These are phyloP conservation scores for Apiospora arundinis DNA, from an alignment of 2,329 filamentous ascomycete genomes.

Conservation along the genomic window DNA sequence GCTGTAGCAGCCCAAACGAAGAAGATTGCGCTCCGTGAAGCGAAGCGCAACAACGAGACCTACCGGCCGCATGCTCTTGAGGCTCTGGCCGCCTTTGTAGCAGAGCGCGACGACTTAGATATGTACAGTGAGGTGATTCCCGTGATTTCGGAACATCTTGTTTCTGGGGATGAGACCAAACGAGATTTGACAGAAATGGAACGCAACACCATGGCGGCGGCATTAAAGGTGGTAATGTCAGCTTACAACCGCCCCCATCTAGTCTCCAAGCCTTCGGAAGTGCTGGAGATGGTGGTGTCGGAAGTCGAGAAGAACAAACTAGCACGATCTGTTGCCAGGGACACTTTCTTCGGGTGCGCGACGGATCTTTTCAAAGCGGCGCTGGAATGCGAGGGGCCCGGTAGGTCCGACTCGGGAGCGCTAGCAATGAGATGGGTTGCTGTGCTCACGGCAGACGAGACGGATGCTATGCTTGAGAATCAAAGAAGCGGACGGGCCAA, in stretches of 20 bases:
- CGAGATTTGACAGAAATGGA: conserved; percentile 49
- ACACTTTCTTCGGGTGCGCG: conserved; percentile 59
- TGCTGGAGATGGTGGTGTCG: conserved; percentile 48
- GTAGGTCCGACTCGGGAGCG: conserved; percentile 24
- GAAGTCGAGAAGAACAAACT: conserved; percentile 41
- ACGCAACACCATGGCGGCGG: conserved; percentile 54
- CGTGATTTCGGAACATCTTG: conserved; percentile 69
- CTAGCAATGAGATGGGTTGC: conserved; percentile 48
- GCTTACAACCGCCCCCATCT: conserved; percentile 54
- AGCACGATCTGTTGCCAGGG: conserved; percentile 52
- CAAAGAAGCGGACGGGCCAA: conserved; percentile 57
- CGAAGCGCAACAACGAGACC: conserved; percentile 85
- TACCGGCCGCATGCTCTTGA: conserved; percentile 80
- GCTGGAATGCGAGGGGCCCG: conserved; percentile 29
- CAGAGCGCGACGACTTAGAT: conserved; percentile 70
- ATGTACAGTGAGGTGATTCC: conserved; percentile 70
- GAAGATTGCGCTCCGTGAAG: conserved; percentile 84
- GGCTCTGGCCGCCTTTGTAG: conserved; percentile 75
- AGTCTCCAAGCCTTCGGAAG: conserved; percentile 42
- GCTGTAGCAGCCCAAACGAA: conserved; percentile 69
- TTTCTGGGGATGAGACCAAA: conserved; percentile 53
- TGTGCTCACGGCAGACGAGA: conserved; percentile 53
- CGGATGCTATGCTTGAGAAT: conserved; percentile 56
- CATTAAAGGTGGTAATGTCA: conserved; percentile 55
- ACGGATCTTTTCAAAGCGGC: conserved; percentile 54